Conservation (phyloP, 2,329 filamentous ascomycete genomes). For the Trichoderma aggressivum region DNA sequence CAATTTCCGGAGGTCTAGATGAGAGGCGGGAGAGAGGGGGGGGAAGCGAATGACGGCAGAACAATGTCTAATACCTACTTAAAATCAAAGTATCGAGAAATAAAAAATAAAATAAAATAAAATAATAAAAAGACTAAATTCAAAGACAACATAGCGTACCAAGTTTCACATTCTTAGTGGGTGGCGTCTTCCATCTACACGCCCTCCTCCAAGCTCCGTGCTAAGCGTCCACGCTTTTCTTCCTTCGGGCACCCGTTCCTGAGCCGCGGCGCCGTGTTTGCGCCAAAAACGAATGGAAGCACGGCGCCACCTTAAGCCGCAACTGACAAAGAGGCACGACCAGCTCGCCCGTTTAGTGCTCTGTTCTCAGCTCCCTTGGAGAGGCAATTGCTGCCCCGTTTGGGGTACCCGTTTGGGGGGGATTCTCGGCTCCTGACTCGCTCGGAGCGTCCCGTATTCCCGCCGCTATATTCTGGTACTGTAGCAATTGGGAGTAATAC, state of each 20-base stretch:
- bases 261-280: background rate
- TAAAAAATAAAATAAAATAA: background rate
- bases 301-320: constrained; percentile 1
- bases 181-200: background rate
- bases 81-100: background rate
- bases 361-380: background rate
- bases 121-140: background rate
- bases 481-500: background rate
- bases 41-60: background rate
- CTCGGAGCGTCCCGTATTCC: background rate
- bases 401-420: background rate
- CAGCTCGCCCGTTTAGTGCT: background rate
- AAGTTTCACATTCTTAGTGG: background rate
- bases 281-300: background rate
- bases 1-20: background rate
- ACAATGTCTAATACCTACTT: background rate
- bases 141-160: background rate
- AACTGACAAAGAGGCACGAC: background rate
- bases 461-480: background rate
- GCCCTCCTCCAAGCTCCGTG: background rate
- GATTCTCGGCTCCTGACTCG: background rate
- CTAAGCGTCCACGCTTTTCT: background rate
- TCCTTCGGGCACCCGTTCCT: background rate
- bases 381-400: background rate
- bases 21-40: background rate